A percentile compares a stretch with the other conserved stretches of the same genome.
These are phyloP conservation scores for Yamadazyma trypodendri DNA, from an alignment of 1,139 yeast genomes.

Conservation along the genomic window DNA sequence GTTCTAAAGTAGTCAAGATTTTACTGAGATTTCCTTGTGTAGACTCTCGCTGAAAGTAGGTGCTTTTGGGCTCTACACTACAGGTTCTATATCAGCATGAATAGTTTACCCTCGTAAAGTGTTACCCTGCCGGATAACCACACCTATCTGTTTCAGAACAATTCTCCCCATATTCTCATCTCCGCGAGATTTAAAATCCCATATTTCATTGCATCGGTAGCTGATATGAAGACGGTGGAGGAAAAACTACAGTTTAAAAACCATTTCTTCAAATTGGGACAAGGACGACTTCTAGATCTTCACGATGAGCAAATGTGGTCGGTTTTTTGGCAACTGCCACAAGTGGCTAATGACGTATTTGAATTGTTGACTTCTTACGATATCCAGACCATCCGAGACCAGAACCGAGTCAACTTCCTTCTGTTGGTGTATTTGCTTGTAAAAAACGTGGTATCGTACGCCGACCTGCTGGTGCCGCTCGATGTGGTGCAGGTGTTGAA, in stretches of 20 bases:
- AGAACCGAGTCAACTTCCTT: conserved; percentile 55
- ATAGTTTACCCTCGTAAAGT: too few species aligned
- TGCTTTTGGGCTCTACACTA: too few species aligned
- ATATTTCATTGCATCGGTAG: too few species aligned
- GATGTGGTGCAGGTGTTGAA: conserved; percentile 37
- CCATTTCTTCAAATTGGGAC: conserved; percentile 65
- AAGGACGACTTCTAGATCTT: conserved; percentile 45
- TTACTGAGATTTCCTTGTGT: too few species aligned
- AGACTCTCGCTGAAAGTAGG: too few species aligned
- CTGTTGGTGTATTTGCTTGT: conserved; percentile 47
- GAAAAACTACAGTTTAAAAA: conserved; percentile 61
- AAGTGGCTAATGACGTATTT: conserved; percentile 50
- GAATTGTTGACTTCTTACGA: conserved; percentile 56
- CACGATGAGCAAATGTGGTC: conserved; percentile 55
- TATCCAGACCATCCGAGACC: conserved; percentile 57
- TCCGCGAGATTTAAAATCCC: neutral
- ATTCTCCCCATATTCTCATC: neutral
- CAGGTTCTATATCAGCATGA: too few species aligned
- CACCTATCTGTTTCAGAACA: too few species aligned
- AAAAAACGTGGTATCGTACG: conserved; percentile 28
- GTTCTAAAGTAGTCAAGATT: too few species aligned
- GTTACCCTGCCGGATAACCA: too few species aligned
- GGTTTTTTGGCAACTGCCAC: conserved; percentile 32
- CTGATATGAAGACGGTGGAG: conserved; percentile 71
- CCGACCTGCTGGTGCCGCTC: conserved; percentile 1